Base-by-base conservation (phyloP, 179 eudicot genomes). In the Carnegiea gigantea region DNA sequence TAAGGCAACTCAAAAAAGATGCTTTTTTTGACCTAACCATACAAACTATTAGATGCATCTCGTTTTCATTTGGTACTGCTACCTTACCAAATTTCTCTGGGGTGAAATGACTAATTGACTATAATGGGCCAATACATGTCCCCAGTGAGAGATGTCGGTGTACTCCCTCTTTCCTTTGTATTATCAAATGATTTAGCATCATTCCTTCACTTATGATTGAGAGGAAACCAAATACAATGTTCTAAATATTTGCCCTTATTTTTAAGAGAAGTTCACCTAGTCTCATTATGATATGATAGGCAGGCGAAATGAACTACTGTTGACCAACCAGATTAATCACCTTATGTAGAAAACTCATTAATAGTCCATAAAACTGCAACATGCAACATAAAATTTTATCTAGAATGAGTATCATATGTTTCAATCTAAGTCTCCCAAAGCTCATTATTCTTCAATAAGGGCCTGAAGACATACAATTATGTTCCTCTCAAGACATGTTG, bases 401-500 rank as follows among this genome's bases (percentile, higher is more conserved):
- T 62, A 62, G 68, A 62, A 62, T 62, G 68, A 26, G 68, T 10
- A 62, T 62, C 68, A 62, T 62, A 62, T 62, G 68, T 62, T 23
- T 59, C 71, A 8, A 77, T 20, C 70, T 70, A 20, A 40, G 21
- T 14, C 30, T 77, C 70, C 79, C 70, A 62, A 62, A 62, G 5
- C 68, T 62, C 68, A 21, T 62, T 21, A 62, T 62, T 62, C 68
- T 18, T 62, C 26, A 62, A 62, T 62, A 9, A 62, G 68, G 8
- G 68, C 24, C 68, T 0, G 1, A 62, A 62, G 68, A 62, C 21
- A 62, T 6, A 62, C 68, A 62, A 17, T 6, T 6, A 62, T 20
- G 67, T 65, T 85, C 82, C 84, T 77, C 73, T 36, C 86, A 81
- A 20, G 26, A 12, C 84, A 28, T 28, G 30, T 28, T 0, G 30